These are phyloP conservation scores for Petunia hybrid DNA, from an alignment of 305 asterid species.

Conservation along the genomic window DNA sequence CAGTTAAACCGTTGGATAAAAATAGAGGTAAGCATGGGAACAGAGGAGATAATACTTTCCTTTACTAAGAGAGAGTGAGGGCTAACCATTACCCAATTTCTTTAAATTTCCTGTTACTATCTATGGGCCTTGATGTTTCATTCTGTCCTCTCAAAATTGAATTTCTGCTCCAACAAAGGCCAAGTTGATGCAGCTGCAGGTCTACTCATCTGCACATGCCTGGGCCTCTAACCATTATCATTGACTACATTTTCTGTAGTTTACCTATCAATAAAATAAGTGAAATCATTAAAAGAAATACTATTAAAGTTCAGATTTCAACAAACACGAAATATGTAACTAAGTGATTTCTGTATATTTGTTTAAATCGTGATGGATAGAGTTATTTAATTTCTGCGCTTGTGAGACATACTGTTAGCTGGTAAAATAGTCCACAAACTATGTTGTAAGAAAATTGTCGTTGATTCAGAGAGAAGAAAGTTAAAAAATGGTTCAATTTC, in stretches of 20 bases:
- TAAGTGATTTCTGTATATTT: no score
- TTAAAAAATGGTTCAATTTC: no score
- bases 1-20: no score
- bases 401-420: no score
- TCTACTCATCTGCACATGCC: conserved; percentile 30
- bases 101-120: not conserved
- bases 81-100: conserved; percentile 1
- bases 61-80: not conserved
- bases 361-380: no score
- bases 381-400: no score
- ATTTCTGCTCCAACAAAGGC: not conserved
- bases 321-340: no score
- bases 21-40: no score
- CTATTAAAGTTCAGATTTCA: no score
- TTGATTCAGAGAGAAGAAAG: not conserved
- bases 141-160: conserved; percentile 2
- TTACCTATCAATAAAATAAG: no score
- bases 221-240: conserved; percentile 1
- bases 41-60: not conserved
- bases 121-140: conserved; percentile 26
- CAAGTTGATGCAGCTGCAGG: conserved; percentile 21
- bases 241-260: not conserved
- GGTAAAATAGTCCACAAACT: not conserved
- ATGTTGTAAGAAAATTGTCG: not conserved
- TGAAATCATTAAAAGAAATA: no score